Evolutionary conservation across 164 flowering plant genomes (phyloP).

Genomic region (Macadamia tetraphylla): DNA sequence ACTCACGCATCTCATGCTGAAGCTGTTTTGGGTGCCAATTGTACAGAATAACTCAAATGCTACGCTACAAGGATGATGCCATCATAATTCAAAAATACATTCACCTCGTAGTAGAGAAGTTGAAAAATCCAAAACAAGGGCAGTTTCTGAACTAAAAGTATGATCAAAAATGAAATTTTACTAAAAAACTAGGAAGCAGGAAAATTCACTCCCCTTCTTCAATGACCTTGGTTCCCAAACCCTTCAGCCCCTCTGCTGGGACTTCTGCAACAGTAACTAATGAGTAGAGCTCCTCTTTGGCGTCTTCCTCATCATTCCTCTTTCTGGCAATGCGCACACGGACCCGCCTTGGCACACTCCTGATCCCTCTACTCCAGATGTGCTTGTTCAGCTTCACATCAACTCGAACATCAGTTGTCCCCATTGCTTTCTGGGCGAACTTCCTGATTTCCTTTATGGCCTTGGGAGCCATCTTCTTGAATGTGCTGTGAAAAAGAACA

Average conservation of each 20-base stretch:
- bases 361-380: slow-evolving; percentile 47
- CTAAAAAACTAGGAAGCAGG: neutral
- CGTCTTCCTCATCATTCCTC: neutral
- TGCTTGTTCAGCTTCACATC: slow-evolving; percentile 53
- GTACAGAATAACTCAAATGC: too few relatives aligned
- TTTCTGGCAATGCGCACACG: neutral
- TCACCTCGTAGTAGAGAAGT: too few relatives aligned
- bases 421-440: slow-evolving; percentile 36
- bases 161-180: too few relatives aligned
- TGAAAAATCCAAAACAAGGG: too few relatives aligned
- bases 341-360: slow-evolving; percentile 11
- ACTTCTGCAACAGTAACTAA: neutral
- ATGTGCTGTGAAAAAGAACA: slow-evolving; percentile 22
- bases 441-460: slow-evolving; percentile 38
- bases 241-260: neutral
- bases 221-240: neutral
- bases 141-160: too few relatives aligned
- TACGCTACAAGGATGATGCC: too few relatives aligned
- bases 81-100: too few relatives aligned
- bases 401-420: slow-evolving; percentile 32
- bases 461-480: slow-evolving; percentile 40
- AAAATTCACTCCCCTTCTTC: neutral
- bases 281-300: neutral
- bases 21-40: too few relatives aligned
- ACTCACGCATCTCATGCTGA: too few relatives aligned